Conservation (phyloP, 2,329 filamentous ascomycete species). For the Fusarium fujikuroi region DNA sequence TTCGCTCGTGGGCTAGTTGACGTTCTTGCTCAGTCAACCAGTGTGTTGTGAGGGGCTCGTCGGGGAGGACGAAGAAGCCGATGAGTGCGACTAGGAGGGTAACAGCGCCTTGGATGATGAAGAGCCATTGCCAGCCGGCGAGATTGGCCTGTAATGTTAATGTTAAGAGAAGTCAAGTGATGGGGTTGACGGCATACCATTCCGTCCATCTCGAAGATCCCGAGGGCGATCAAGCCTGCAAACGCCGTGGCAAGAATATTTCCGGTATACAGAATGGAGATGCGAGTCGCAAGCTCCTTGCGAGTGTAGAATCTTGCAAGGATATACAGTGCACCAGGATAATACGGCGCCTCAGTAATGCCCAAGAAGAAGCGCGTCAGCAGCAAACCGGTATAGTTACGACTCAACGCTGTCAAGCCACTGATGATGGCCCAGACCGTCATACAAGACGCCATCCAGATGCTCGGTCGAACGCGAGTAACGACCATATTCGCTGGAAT, state of each 20-base stretch:
- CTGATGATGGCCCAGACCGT: constrained; percentile 60
- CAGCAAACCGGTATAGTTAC: constrained; percentile 60
- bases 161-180: rapidly evolving
- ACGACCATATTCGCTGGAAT: constrained; percentile 57
- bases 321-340: constrained; percentile 52
- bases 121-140: constrained; percentile 56
- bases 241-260: constrained; percentile 52
- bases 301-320: constrained; percentile 65
- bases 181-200: background rate
- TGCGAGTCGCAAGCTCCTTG: constrained; percentile 56
- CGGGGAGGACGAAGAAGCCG: constrained; percentile 43
- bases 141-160: constrained; percentile 18
- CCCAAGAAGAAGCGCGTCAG: constrained; percentile 56
- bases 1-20: constrained; percentile 52
- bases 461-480: constrained; percentile 52
- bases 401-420: constrained; percentile 57
- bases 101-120: constrained; percentile 71
- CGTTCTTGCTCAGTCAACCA: constrained; percentile 56
- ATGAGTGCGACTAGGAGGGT: constrained; percentile 39
- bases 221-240: constrained; percentile 56
- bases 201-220: constrained; percentile 49
- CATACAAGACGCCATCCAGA: constrained; percentile 56
- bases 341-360: constrained; percentile 55
- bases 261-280: constrained; percentile 57
- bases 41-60: constrained; percentile 56